phyloP scores from a whole-genome alignment of 176 grass and related monocot genomes.

The Zea luxurians region DNA sequence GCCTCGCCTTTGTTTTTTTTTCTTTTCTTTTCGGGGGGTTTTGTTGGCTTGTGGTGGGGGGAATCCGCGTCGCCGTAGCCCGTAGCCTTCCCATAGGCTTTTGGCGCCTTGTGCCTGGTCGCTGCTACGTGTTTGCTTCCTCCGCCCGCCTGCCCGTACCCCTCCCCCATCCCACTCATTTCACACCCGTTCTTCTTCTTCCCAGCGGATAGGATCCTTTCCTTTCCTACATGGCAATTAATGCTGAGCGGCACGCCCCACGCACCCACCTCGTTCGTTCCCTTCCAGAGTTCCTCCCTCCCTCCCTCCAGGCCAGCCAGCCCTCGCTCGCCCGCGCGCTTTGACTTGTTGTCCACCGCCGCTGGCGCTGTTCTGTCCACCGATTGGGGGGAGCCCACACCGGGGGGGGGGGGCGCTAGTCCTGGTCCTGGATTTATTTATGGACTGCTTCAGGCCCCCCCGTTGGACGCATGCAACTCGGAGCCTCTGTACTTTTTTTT shows the following conservation, averaged over 20 bases:
- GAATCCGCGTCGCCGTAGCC: conserved; percentile 42
- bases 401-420: too few relatives aligned
- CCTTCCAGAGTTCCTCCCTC: background rate
- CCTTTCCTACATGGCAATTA: conserved; percentile 4
- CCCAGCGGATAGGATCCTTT: too few relatives aligned
- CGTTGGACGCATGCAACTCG: background rate
- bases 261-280: conserved; percentile 15
- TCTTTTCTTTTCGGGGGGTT: background rate
- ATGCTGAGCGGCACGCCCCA: conserved; percentile 37
- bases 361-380: conserved; percentile 33
- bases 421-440: background rate
- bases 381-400: conserved; percentile 24
- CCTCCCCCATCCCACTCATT: too few relatives aligned
- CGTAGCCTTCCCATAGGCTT: background rate
- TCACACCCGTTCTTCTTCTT: too few relatives aligned
- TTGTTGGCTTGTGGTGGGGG: conserved; percentile 51
- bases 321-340: background rate
- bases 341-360: conserved; percentile 32
- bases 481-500: background rate
- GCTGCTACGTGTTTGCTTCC: conserved; percentile 41
- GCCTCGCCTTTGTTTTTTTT: conserved; percentile 11
- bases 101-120: conserved; percentile 45
- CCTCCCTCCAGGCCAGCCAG: background rate
- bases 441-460: background rate
- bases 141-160: too few relatives aligned